These are phyloP conservation scores for Geotrichum australiense DNA, from an alignment of 1,139 yeast genomes.

Conservation along the genomic window DNA sequence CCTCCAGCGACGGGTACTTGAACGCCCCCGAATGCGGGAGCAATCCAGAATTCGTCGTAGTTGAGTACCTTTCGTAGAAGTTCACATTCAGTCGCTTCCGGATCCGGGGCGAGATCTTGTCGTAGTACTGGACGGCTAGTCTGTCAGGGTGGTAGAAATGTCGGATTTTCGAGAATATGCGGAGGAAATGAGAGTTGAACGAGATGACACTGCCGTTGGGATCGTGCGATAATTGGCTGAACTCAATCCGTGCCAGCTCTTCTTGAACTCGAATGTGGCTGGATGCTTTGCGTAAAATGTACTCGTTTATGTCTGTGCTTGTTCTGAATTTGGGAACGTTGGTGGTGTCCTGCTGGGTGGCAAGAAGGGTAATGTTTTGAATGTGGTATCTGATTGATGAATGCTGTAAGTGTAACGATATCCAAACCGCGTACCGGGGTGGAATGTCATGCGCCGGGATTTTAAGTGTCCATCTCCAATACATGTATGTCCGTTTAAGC, in stretches of 20 bases:
- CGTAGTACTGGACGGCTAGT: constrained; percentile 17
- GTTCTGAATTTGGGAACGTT: constrained; percentile 5
- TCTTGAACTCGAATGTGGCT: constrained; percentile 17
- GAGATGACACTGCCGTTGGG: constrained; percentile 4
- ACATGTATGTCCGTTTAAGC: constrained; percentile 16
- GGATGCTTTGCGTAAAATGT: constrained; percentile 10
- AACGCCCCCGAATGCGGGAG: neutral
- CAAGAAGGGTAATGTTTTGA: constrained; percentile 5
- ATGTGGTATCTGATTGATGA: constrained; percentile 12
- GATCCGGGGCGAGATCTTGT: constrained; percentile 9
- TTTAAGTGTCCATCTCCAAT: constrained; percentile 17
- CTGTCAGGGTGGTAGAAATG: constrained; percentile 16
- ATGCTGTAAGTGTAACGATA: constrained; percentile 11
- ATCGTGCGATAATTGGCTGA: constrained; percentile 4
- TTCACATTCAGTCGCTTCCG: constrained; percentile 9
- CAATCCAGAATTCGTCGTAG: constrained; percentile 2
- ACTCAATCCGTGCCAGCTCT: constrained; percentile 14
- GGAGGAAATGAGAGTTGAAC: constrained; percentile 11
- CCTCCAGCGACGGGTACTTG: constrained; percentile 8
- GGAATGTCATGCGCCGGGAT: constrained; percentile 13
- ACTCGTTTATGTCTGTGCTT: constrained; percentile 13
- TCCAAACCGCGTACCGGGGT: constrained; percentile 15
- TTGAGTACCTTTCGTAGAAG: constrained; percentile 9
- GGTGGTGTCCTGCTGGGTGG: neutral
- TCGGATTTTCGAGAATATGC: constrained; percentile 13